Conservation (phyloP, 768 basidiomycete species). For the Rhizopogon salebrosus region DNA sequence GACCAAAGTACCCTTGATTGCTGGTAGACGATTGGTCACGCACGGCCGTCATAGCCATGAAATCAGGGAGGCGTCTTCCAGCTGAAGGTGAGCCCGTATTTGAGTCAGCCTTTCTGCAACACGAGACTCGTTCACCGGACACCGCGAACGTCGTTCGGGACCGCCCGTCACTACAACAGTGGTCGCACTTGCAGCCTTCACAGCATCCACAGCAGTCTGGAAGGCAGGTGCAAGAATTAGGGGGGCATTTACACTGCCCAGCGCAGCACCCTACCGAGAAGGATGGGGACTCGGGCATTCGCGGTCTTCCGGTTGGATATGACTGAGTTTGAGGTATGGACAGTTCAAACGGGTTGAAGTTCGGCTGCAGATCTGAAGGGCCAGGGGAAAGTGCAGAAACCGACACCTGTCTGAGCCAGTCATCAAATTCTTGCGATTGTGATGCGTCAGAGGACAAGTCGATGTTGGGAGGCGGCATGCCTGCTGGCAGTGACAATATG, state of each 20-base stretch:
- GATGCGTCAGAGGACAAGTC: constrained; percentile 39
- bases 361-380: constrained; percentile 7
- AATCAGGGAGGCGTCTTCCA: constrained; percentile 25
- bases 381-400: constrained; percentile 9
- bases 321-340: constrained; percentile 13
- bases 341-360: constrained; percentile 26
- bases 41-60: constrained; percentile 27
- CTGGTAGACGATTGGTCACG: constrained; percentile 20
- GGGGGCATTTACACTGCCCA: constrained; percentile 29
- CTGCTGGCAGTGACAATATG: constrained; percentile 44
- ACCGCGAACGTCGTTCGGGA: constrained; percentile 23
- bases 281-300: constrained; percentile 13
- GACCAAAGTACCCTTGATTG: constrained; percentile 18
- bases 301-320: constrained; percentile 4
- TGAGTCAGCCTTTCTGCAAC: constrained; percentile 12
- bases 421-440: constrained; percentile 47
- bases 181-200: constrained; percentile 25
- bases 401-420: constrained; percentile 55
- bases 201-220: constrained; percentile 26
- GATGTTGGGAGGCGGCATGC: constrained; percentile 35
- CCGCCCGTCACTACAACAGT: constrained; percentile 15
- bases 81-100: constrained; percentile 4
- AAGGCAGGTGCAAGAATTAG: constrained; percentile 28
- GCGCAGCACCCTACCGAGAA: constrained; percentile 23
- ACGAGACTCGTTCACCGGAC: constrained; percentile 30